A percentile compares a stretch with the other conserved stretches of the same genome.
Evolutionary conservation across 768 basidiomycete species (phyloP).

Genomic region (Pisolithus orientalis): DNA sequence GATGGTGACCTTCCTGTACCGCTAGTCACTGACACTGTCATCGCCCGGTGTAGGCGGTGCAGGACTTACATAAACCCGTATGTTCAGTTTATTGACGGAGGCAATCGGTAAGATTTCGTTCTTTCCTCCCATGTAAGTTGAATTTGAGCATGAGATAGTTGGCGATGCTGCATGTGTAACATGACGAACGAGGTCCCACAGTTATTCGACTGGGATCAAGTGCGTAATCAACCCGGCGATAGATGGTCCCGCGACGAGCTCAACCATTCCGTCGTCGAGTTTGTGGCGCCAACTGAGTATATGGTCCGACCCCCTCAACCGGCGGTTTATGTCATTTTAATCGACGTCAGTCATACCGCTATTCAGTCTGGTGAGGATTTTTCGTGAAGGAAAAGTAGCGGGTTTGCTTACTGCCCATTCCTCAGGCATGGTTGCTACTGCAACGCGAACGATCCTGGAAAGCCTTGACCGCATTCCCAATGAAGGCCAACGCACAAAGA

Average conservation of each 20-base stretch:
- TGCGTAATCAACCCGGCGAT: constrained; percentile 89
- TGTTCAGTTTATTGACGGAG: constrained; percentile 96
- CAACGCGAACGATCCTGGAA: constrained; percentile 93
- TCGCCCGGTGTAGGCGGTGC: constrained; percentile 93
- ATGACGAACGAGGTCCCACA: constrained; percentile 98
- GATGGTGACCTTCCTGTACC: constrained; percentile 82
- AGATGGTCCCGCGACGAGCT: constrained; percentile 92
- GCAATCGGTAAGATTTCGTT: constrained; percentile 62
- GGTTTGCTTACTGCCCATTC: not conserved
- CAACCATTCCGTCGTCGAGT: constrained; percentile 92
- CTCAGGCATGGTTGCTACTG: constrained; percentile 95
- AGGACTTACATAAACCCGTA: constrained; percentile 97
- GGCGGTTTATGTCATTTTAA: constrained; percentile 93
- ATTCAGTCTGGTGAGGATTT: constrained; percentile 68
- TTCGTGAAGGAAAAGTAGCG: not conserved
- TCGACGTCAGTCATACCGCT: constrained; percentile 92
- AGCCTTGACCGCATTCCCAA: constrained; percentile 94
- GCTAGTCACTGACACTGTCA: constrained; percentile 89
- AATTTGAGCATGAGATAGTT: constrained; percentile 39
- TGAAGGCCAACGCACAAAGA: constrained; percentile 87
- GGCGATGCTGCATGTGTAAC: constrained; percentile 99
- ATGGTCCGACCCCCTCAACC: constrained; percentile 99
- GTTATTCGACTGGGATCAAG: constrained; percentile 97
- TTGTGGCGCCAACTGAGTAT: constrained; percentile 96
- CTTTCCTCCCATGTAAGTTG: not conserved